Percentiles rank a stretch among this genome's conserved stretches.
Evolutionary conservation across 2,329 filamentous ascomycete genomes (phyloP).

Genomic region (Epichloe sp.): DNA sequence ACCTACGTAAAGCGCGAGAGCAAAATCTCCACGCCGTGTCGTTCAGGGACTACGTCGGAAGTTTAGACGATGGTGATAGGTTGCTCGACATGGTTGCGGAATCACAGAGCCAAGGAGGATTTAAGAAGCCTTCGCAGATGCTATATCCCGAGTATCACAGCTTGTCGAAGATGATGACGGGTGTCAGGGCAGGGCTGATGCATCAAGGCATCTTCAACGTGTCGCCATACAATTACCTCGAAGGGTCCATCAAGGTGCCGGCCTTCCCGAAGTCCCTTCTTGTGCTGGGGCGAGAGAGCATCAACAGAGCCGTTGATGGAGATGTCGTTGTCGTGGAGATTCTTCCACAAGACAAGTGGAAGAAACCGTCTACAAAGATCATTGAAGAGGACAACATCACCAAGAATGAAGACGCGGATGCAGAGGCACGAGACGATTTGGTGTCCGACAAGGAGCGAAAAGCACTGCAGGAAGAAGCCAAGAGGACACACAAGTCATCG

Average conservation of each 20-base stretch:
- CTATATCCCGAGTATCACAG: slow-evolving; percentile 85
- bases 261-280: slow-evolving; percentile 83
- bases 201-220: slow-evolving; percentile 95
- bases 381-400: slow-evolving; percentile 88
- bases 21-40: slow-evolving; percentile 61
- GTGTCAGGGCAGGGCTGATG: slow-evolving; percentile 72
- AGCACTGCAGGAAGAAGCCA: slow-evolving; percentile 84
- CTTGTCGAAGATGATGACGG: slow-evolving; percentile 87
- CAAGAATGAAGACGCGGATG: slow-evolving; percentile 85
- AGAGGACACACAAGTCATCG: slow-evolving; percentile 63
- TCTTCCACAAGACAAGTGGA: slow-evolving; percentile 91
- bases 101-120: slow-evolving; percentile 53
- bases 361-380: slow-evolving; percentile 86
- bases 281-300: slow-evolving; percentile 84
- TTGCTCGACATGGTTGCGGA: slow-evolving; percentile 90
- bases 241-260: slow-evolving; percentile 80
- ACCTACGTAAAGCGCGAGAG: slow-evolving; percentile 65
- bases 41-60: slow-evolving; percentile 65
- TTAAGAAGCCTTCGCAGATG: slow-evolving; percentile 49
- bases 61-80: slow-evolving; percentile 70
- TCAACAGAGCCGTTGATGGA: slow-evolving; percentile 84
- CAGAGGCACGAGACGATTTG: slow-evolving; percentile 61
- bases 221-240: slow-evolving; percentile 94
- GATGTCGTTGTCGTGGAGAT: slow-evolving; percentile 91
- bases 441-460: slow-evolving; percentile 79